These are phyloP conservation scores for Didymella arachidicola DNA, from an alignment of 2,329 filamentous ascomycete genomes.

Conservation along the genomic window DNA sequence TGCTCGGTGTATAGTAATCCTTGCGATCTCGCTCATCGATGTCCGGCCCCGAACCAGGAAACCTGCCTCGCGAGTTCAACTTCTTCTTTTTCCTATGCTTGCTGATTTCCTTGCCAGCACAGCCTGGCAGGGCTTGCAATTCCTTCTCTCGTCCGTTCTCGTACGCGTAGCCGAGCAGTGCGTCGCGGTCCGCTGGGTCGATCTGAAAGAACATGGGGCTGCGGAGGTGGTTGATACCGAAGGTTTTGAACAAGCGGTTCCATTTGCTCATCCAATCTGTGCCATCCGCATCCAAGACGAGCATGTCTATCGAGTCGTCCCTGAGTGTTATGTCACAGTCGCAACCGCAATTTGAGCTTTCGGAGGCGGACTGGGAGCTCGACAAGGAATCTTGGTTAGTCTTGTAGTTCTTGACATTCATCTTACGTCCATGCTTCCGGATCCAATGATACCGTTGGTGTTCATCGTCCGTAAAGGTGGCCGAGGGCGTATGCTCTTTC, in stretches of 20 bases:
- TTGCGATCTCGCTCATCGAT: constrained; percentile 58
- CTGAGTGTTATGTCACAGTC: constrained; percentile 8
- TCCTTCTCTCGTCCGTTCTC: constrained; percentile 67
- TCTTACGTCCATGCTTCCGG: constrained; percentile 66
- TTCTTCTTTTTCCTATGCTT: constrained; percentile 78
- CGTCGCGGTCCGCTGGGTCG: constrained; percentile 77
- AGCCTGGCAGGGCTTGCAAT: constrained; percentile 73
- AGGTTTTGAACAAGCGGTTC: constrained; percentile 72
- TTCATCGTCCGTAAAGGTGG: constrained; percentile 83
- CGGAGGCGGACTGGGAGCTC: constrained; percentile 36
- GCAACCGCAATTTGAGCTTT: constrained; percentile 29
- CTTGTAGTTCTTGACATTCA: constrained; percentile 63
- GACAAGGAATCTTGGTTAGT: constrained; percentile 49
- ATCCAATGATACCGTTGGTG: constrained; percentile 84
- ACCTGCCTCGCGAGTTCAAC: constrained; percentile 48
- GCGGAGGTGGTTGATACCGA: constrained; percentile 74
- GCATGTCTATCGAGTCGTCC: constrained; percentile 34
- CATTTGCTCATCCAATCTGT: constrained; percentile 74
- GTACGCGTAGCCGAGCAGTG: constrained; percentile 73
- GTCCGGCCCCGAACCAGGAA: constrained; percentile 50
- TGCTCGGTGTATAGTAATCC: constrained; percentile 56
- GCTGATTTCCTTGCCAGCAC: constrained; percentile 80
- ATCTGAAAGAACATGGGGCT: constrained; percentile 87
- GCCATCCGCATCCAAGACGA: constrained; percentile 72
- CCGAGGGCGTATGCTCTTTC: constrained; percentile 75